Evolutionary conservation across 108 stramenopile species (phyloP).

Genomic region (Discostella stelligeroides): DNA sequence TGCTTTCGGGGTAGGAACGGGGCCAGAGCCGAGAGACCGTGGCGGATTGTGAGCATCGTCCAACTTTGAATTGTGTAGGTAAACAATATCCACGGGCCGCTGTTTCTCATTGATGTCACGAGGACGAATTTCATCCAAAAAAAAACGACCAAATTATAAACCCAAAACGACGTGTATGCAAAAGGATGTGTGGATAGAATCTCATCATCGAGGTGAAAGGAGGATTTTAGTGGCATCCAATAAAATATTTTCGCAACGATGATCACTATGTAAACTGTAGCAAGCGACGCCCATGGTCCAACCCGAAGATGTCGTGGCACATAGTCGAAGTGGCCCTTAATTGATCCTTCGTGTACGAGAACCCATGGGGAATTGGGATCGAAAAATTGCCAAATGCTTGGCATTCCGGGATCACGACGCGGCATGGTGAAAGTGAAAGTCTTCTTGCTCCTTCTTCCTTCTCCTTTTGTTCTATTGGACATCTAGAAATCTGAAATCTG

Average conservation of each 20-base stretch:
- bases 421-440: background rate
- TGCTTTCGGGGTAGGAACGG: slow-evolving; percentile 50
- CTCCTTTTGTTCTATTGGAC: too few species aligned
- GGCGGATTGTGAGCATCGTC: slow-evolving; percentile 61
- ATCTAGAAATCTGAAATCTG: too few species aligned
- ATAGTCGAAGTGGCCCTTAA: slow-evolving; percentile 66
- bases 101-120: background rate
- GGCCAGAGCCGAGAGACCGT: slow-evolving; percentile 56
- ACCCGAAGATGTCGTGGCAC: slow-evolving; percentile 64
- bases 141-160: slow-evolving; percentile 24
- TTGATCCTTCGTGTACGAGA: slow-evolving; percentile 50
- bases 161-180: slow-evolving; percentile 24
- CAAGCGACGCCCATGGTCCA: slow-evolving; percentile 67
- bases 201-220: slow-evolving; percentile 25
- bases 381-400: slow-evolving; percentile 18
- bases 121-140: slow-evolving; percentile 34
- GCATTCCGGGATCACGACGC: background rate
- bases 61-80: slow-evolving; percentile 74
- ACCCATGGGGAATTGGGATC: slow-evolving; percentile 39
- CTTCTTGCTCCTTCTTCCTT: too few species aligned
- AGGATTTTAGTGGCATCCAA: slow-evolving; percentile 30
- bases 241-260: slow-evolving; percentile 25
- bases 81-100: slow-evolving; percentile 36
- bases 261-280: slow-evolving; percentile 31
- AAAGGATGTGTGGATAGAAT: slow-evolving; percentile 21